Percentiles rank a stretch among this genome's conserved stretches.
phyloP scores from a whole-genome alignment of 1,139 yeast species.

The Blastobotrys illinoisensis region DNA sequence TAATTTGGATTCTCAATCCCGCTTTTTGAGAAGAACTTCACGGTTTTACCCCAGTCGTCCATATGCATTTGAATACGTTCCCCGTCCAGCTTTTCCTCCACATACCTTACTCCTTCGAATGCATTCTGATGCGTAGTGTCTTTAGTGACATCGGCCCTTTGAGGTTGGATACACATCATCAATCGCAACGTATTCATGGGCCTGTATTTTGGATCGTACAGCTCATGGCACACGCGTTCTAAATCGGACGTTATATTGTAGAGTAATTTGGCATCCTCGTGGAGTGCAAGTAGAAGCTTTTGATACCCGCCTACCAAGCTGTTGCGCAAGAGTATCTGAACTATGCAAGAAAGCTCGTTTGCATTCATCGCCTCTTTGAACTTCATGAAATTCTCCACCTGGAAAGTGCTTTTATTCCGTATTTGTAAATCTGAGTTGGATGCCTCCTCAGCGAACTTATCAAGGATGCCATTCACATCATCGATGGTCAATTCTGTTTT shows the following conservation, averaged over 20 bases:
- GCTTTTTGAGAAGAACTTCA: conserved; percentile 62
- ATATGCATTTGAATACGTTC: conserved; percentile 77
- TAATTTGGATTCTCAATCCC: conserved; percentile 73
- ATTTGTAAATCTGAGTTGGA: conserved; percentile 4
- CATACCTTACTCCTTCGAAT: conserved; percentile 44
- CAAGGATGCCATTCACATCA: conserved; percentile 54
- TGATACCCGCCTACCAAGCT: conserved; percentile 43
- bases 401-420: conserved; percentile 19
- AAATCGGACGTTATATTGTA: conserved; percentile 65
- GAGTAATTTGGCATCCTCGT: conserved; percentile 68
- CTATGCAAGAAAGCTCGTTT: conserved; percentile 63
- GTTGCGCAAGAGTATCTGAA: conserved; percentile 60
- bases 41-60: conserved; percentile 36
- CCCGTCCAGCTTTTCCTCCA: conserved; percentile 94
- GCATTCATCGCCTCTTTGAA: conserved; percentile 53
- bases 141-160: conserved; percentile 39
- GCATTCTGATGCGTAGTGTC: conserved; percentile 48
- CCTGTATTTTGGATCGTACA: conserved; percentile 41
- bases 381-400: conserved; percentile 40
- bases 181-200: conserved; percentile 64
- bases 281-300: conserved; percentile 63
- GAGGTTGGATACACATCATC: conserved; percentile 47
- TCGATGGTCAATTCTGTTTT: conserved; percentile 43
- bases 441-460: conserved; percentile 37
- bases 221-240: conserved; percentile 53